These are phyloP conservation scores for Soucietia sequanensis DNA, from an alignment of 805 yeast species.

Conservation along the genomic window DNA sequence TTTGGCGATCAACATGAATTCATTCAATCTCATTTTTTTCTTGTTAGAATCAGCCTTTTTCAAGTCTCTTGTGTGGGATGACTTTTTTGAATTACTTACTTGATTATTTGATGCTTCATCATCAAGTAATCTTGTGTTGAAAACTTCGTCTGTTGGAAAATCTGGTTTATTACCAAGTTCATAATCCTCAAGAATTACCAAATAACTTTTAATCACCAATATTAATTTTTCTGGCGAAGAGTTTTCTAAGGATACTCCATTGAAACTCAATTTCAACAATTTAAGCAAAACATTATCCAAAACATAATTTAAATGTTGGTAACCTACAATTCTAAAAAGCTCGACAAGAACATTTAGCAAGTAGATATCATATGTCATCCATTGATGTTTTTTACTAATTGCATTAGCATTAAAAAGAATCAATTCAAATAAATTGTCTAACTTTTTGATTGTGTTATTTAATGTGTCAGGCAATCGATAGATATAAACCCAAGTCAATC, in stretches of 20 bases:
- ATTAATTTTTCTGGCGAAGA: slow-evolving; percentile 68
- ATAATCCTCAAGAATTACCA: slow-evolving; percentile 65
- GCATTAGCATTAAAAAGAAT: slow-evolving; percentile 47
- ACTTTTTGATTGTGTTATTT: slow-evolving; percentile 78
- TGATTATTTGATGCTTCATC: background rate
- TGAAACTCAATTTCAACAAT: slow-evolving; percentile 59
- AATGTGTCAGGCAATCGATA: slow-evolving; percentile 85
- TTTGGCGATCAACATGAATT: slow-evolving; percentile 41
- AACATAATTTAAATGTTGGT: slow-evolving; percentile 72
- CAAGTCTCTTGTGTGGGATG: slow-evolving; percentile 1
- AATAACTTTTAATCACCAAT: slow-evolving; percentile 68
- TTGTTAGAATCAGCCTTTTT: background rate
- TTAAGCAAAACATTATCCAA: slow-evolving; percentile 78
- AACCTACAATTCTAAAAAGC: slow-evolving; percentile 75
- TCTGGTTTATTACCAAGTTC: slow-evolving; percentile 57
- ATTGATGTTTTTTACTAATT: slow-evolving; percentile 59
- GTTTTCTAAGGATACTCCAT: slow-evolving; percentile 57
- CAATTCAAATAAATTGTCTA: slow-evolving; percentile 61
- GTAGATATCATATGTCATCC: slow-evolving; percentile 67
- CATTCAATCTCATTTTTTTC: slow-evolving; percentile 14
- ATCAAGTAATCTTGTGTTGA: slow-evolving; percentile 9
- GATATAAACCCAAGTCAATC: slow-evolving; percentile 87
- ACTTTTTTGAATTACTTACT: slow-evolving; percentile 1
- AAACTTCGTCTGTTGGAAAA: slow-evolving; percentile 63
- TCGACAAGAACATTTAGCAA: slow-evolving; percentile 68